Evolutionary conservation across 1,284 basidiomycete genomes (phyloP).

Genomic region (Leccinum pallidistipes): DNA sequence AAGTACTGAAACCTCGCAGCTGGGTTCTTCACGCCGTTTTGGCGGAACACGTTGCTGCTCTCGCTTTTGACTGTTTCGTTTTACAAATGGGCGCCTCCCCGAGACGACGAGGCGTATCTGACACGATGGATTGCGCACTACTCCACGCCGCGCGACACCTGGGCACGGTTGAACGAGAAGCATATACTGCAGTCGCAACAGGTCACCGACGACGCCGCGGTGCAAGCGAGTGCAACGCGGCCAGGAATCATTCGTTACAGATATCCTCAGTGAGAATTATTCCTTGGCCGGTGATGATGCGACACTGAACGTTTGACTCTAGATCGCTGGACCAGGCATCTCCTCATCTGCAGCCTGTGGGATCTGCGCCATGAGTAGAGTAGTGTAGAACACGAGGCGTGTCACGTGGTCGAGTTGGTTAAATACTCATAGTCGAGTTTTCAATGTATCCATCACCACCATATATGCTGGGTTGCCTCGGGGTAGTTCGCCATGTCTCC

Average conservation of each 20-base stretch:
- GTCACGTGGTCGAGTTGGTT: background rate
- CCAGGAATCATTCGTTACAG: constrained; percentile 59
- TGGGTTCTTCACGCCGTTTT: constrained; percentile 62
- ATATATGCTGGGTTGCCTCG: background rate
- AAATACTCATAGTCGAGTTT: background rate
- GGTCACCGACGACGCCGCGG: constrained; percentile 43
- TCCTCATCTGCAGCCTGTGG: constrained; percentile 34
- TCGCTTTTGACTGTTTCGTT: constrained; percentile 49
- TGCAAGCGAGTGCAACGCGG: constrained; percentile 51
- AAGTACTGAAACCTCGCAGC: constrained; percentile 14
- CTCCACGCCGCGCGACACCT: constrained; percentile 47
- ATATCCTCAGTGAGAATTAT: constrained; percentile 63
- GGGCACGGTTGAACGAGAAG: constrained; percentile 52
- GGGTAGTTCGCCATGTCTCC: background rate
- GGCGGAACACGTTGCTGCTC: constrained; percentile 56
- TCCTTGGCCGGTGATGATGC: background rate
- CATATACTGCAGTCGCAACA: constrained; percentile 54
- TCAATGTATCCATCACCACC: constrained; percentile 8
- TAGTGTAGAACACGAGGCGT: background rate
- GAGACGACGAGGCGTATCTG: constrained; percentile 56
- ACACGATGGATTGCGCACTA: constrained; percentile 63
- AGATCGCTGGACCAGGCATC: constrained; percentile 34
- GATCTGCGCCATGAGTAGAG: constrained; percentile 12
- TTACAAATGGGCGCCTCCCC: constrained; percentile 67
- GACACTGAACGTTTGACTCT: background rate